Evolutionary conservation across 2,329 filamentous ascomycete species (phyloP).

Genomic region (Penicillium expansum): DNA sequence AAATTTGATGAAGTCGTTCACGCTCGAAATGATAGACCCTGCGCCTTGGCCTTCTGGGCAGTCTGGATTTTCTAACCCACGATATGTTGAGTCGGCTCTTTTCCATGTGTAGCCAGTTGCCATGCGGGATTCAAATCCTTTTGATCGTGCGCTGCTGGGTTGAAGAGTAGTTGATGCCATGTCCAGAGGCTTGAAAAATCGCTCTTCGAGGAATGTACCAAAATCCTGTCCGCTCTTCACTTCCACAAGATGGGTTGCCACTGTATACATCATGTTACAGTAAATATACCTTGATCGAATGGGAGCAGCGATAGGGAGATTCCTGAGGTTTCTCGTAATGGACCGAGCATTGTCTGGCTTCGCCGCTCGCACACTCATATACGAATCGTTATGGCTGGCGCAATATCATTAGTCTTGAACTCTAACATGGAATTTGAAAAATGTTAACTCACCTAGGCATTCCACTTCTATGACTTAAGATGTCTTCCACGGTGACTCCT

Average conservation of each 20-base stretch:
- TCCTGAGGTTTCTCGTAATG: slow-evolving; percentile 45
- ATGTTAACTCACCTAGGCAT: slow-evolving; percentile 42
- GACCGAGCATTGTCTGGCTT: slow-evolving; percentile 34
- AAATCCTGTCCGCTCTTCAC: slow-evolving; percentile 40
- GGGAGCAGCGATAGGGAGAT: slow-evolving; percentile 47
- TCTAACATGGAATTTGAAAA: slow-evolving; percentile 13
- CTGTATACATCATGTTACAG: slow-evolving; percentile 52
- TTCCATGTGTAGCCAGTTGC: slow-evolving; percentile 47
- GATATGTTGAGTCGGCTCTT: slow-evolving; percentile 21
- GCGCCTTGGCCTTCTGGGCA: slow-evolving; percentile 41
- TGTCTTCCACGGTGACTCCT: slow-evolving; percentile 55
- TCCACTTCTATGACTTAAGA: slow-evolving; percentile 54
- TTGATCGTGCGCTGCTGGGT: slow-evolving; percentile 37
- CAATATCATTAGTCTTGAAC: not conserved
- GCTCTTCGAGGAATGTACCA: slow-evolving; percentile 41
- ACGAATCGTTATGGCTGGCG: slow-evolving; percentile 34
- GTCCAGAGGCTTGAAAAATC: slow-evolving; percentile 48
- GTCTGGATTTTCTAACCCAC: slow-evolving; percentile 27
- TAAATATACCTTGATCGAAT: slow-evolving; percentile 50
- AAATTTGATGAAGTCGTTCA: slow-evolving; percentile 32
- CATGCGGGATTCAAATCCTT: slow-evolving; percentile 31
- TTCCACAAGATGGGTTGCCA: slow-evolving; percentile 49
- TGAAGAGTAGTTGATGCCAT: slow-evolving; percentile 37
- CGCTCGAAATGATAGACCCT: slow-evolving; percentile 42
- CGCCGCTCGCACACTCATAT: slow-evolving; percentile 31